Conservation (phyloP, 495 filamentous ascomycete genomes). For the Penicillium samsonianum region DNA sequence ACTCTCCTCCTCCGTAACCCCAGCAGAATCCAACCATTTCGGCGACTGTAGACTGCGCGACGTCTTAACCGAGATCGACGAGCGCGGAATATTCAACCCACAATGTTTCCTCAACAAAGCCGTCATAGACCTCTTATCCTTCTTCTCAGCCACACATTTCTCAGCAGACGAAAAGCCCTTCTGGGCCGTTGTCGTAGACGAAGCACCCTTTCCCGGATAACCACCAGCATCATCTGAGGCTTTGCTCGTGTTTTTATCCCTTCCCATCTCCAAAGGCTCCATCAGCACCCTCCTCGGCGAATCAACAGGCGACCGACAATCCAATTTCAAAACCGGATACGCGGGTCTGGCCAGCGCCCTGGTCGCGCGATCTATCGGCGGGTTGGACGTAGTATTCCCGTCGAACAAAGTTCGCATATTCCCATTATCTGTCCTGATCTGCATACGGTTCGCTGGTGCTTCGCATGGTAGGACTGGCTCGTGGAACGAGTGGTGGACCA, state of each 20-base stretch:
- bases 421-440: conserved; percentile 13
- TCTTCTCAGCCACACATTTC: neutral
- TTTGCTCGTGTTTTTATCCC: too few relatives aligned
- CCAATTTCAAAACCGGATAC: conserved; percentile 26
- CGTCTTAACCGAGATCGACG: conserved; percentile 20
- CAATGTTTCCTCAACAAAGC: conserved; percentile 17
- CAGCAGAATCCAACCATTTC: conserved; percentile 17
- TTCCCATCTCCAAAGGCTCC: conserved; percentile 16
- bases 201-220: neutral
- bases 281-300: conserved; percentile 15
- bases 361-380: conserved; percentile 3
- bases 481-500: conserved; percentile 16
- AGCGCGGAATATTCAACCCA: conserved; percentile 17
- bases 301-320: conserved; percentile 16
- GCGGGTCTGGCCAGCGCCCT: conserved; percentile 18
- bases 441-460: conserved; percentile 13
- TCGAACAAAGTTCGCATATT: conserved; percentile 24
- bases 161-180: neutral
- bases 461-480: conserved; percentile 20
- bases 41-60: conserved; percentile 8
- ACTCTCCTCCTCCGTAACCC: conserved; percentile 18
- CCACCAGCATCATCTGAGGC: neutral
- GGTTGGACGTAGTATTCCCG: neutral
- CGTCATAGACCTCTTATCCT: conserved; percentile 20
- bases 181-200: neutral